Conservation (phyloP, 2,329 filamentous ascomycete species). For the Colletotrichum agaves region DNA sequence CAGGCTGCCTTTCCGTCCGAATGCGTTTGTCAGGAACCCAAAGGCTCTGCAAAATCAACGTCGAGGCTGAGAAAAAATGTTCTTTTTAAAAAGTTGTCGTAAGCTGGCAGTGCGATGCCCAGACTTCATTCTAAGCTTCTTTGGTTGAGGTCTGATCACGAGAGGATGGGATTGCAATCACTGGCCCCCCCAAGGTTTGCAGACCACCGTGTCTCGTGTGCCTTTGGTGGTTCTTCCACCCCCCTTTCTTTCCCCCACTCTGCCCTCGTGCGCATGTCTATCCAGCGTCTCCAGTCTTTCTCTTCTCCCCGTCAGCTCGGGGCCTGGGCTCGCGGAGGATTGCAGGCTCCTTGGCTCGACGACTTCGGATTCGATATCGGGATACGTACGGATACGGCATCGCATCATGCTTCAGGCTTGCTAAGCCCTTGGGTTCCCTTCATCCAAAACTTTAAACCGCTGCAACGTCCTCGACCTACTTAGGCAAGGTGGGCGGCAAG, state of each 20-base stretch:
- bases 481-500: neutral
- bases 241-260: slow-evolving; percentile 4
- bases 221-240: neutral
- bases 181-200: slow-evolving; percentile 1
- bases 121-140: neutral
- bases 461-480: neutral
- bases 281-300: slow-evolving; percentile 5
- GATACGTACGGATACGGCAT: neutral
- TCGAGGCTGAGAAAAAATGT: slow-evolving; percentile 6
- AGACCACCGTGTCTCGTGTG: slow-evolving; percentile 9
- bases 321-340: neutral
- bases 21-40: neutral
- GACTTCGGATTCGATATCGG: neutral
- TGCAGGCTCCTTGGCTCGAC: neutral
- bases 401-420: neutral
- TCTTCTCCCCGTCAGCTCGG: neutral
- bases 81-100: neutral
- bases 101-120: neutral
- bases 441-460: slow-evolving; percentile 6
- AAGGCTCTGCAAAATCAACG: slow-evolving; percentile 7
- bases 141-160: slow-evolving; percentile 16
- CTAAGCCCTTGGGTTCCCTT: slow-evolving; percentile 8
- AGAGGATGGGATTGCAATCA: neutral
- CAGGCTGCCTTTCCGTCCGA: neutral
- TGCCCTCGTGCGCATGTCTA: neutral